These are phyloP conservation scores for Suhomyces bokatorum DNA, from an alignment of 1,139 yeast genomes.

Conservation along the genomic window DNA sequence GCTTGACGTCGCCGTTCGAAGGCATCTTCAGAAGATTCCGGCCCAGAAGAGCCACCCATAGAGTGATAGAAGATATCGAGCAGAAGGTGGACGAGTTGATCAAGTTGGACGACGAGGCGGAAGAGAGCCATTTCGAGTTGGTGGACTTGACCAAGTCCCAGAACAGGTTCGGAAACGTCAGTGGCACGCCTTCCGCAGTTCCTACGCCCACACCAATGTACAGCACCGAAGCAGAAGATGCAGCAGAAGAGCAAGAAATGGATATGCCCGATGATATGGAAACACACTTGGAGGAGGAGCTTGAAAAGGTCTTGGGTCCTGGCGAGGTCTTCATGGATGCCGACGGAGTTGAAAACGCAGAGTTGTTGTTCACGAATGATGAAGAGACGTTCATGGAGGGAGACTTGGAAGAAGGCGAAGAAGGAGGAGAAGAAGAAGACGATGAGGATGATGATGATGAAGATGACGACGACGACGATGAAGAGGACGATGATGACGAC, in stretches of 20 bases:
- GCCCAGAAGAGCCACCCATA: slow-evolving; percentile 49
- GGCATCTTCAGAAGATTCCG: slow-evolving; percentile 51
- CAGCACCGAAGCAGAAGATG: slow-evolving; percentile 21
- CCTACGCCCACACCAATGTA: slow-evolving; percentile 22
- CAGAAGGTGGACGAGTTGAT: slow-evolving; percentile 75
- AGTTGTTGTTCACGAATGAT: slow-evolving; percentile 13
- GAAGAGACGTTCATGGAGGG: slow-evolving; percentile 12
- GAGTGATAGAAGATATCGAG: slow-evolving; percentile 67
- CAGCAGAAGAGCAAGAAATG: slow-evolving; percentile 16
- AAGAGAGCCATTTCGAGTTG: slow-evolving; percentile 75
- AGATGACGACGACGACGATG: slow-evolving; percentile 31
- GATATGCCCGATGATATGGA: slow-evolving; percentile 23
- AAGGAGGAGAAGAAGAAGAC: slow-evolving; percentile 17
- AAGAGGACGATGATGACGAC: slow-evolving; percentile 30
- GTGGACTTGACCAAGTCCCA: slow-evolving; percentile 50
- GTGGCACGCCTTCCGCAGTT: slow-evolving; percentile 29
- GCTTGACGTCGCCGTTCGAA: slow-evolving; percentile 74
- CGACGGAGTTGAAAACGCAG: slow-evolving; percentile 10
- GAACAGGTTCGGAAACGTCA: slow-evolving; percentile 17
- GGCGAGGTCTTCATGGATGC: slow-evolving; percentile 11
- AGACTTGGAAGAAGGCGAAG: slow-evolving; percentile 18
- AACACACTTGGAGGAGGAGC: slow-evolving; percentile 37
- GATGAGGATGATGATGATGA: slow-evolving; percentile 28
- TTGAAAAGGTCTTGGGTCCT: slow-evolving; percentile 40
- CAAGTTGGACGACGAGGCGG: slow-evolving; percentile 78